A percentile compares a stretch with the other conserved stretches of the same genome.
These are phyloP conservation scores for Strobilomyces echinocephalus DNA, from an alignment of 768 basidiomycete genomes.

Conservation along the genomic window DNA sequence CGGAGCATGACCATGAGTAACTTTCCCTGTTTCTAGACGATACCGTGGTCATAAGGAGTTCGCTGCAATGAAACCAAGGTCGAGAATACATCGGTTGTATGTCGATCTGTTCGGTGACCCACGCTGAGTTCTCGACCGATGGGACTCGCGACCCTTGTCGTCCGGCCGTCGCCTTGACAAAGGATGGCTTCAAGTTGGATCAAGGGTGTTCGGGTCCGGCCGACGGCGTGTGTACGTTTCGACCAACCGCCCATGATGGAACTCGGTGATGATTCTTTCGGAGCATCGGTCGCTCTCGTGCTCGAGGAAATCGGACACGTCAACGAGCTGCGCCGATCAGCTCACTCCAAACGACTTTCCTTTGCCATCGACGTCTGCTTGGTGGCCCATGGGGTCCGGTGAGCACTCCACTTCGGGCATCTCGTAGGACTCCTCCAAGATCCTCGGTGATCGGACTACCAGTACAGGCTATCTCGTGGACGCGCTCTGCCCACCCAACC, in stretches of 20 bases:
- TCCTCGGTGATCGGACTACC: background rate
- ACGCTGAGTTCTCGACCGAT: too few relatives aligned
- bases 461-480: slow-evolving; percentile 50
- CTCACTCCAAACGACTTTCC: slow-evolving; percentile 11
- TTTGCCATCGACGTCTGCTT: slow-evolving; percentile 42
- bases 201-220: too few relatives aligned
- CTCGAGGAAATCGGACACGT: slow-evolving; percentile 7
- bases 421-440: background rate
- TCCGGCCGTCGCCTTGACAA: too few relatives aligned
- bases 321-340: slow-evolving; percentile 5
- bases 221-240: background rate
- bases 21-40: background rate
- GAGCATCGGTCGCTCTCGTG: slow-evolving; percentile 20
- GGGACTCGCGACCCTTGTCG: too few relatives aligned
- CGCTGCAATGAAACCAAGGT: background rate
- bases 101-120: too few relatives aligned
- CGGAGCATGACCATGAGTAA: slow-evolving; percentile 38
- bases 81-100: too few relatives aligned
- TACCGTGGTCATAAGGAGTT: too few relatives aligned
- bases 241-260: background rate
- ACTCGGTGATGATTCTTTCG: slow-evolving; percentile 2
- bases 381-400: slow-evolving; percentile 43
- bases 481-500: slow-evolving; percentile 32
- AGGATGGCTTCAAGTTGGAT: too few relatives aligned
- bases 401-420: slow-evolving; percentile 7